A percentile compares a stretch with the other conserved stretches of the same genome.
phyloP scores from a whole-genome alignment of 2,329 filamentous ascomycete genomes.

The Leptosphaerulina australis region DNA sequence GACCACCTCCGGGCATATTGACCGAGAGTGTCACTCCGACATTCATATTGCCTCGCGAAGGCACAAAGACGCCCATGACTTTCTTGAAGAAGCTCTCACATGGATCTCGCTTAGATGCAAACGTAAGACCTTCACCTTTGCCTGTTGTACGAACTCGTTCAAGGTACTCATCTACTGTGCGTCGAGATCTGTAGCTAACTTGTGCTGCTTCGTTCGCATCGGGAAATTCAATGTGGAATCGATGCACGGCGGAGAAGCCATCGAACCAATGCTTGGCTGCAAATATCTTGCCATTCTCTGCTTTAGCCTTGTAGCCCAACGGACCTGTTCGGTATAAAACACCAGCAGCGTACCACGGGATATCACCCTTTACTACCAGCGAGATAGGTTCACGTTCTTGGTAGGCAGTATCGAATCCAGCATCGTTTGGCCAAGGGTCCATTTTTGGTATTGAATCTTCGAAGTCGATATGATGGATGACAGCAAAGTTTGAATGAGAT shows the following conservation, averaged over 20 bases:
- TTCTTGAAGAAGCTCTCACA: constrained; percentile 77
- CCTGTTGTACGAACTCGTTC: constrained; percentile 67
- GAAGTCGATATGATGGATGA: neutral
- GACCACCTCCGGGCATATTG: constrained; percentile 63
- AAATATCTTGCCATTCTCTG: constrained; percentile 63
- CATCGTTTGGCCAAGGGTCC: constrained; percentile 39
- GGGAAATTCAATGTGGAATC: constrained; percentile 68
- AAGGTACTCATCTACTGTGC: constrained; percentile 68
- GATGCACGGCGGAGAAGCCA: constrained; percentile 72
- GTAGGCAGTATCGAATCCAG: constrained; percentile 66
- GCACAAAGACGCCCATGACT: constrained; percentile 65
- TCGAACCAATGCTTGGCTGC: constrained; percentile 80
- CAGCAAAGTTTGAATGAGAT: neutral
- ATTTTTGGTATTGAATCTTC: constrained; percentile 17
- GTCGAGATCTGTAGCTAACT: constrained; percentile 74
- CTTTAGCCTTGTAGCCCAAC: constrained; percentile 67
- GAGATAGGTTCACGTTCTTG: constrained; percentile 70
- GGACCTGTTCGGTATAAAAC: constrained; percentile 72
- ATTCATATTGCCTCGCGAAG: constrained; percentile 56
- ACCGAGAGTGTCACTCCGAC: constrained; percentile 69
- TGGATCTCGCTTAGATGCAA: constrained; percentile 74
- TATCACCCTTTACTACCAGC: constrained; percentile 67
- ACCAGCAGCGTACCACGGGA: constrained; percentile 74
- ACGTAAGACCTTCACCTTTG: constrained; percentile 62
- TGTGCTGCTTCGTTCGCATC: constrained; percentile 42